Evolutionary conservation across 1,284 basidiomycete species (phyloP), one percentile per base, ranked within the genome.

Genomic region (Rhodotorula sp.): DNA sequence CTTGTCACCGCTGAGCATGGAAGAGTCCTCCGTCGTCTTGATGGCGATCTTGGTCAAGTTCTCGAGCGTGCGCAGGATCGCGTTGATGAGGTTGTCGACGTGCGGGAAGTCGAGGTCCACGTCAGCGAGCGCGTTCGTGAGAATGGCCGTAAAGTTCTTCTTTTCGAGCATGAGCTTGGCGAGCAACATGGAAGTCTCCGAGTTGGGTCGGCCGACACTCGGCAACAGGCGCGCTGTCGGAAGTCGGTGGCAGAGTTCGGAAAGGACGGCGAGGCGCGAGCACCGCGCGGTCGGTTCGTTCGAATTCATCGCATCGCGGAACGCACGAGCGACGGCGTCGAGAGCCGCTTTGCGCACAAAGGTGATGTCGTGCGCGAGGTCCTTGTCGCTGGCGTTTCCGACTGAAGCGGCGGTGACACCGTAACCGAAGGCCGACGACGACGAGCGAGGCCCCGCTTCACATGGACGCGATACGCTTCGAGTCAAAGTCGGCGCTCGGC

Each of bases 81-180:
- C 89, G 29, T 90, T 89, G 23, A 99, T 89, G 43, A 98, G 85
- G 52, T 87, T 87, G 69, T 91, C 89, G 75, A 97, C 89, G 77
- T 95, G 90, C 3, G 97, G 97, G 82, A 95, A 96, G 80, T 97
- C 97, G 65, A 98, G 86, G 80, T 99, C 97, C 52, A 97, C 88
- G 69, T 99, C 97, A 10, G 92, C 90, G 15, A 98, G 85, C 18
- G 93, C 91, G 64, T 86, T 90, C 0, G 97, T 98, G 49, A 99
- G 84, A 5, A 91, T 89, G 10, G 90, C 87, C 29, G 98, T 97
- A 78, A 92, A 97, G 80, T 93, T 93, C 85, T 98, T 97, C 84
- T 99, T 97, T 59, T n/a, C n/a, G n/a, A 99, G 84, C 97, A 99
- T 99, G 74, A 95, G 87, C 84, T 98, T 99, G 57, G 97, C 93